phyloP scores from a whole-genome alignment of 1,284 basidiomycete species.

The Pseudozyma tsukubaensis region DNA sequence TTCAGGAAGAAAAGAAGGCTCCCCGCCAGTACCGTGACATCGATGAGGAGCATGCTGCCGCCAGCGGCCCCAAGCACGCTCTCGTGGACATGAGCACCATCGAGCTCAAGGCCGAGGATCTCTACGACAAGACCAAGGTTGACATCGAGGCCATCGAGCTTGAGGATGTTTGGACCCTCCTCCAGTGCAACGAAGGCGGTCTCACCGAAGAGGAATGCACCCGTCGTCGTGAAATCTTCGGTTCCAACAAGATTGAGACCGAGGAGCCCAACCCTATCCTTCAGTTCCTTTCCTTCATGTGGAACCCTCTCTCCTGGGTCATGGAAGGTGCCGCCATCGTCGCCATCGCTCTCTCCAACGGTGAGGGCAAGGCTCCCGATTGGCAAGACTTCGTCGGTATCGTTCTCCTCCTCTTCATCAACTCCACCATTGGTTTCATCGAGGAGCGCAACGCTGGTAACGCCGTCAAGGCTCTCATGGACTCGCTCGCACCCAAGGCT shows the following conservation, averaged over 20 bases:
- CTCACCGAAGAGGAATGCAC: slow-evolving; percentile 79
- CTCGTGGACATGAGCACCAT: slow-evolving; percentile 73
- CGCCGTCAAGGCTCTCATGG: slow-evolving; percentile 98
- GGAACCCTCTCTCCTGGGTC: slow-evolving; percentile 77
- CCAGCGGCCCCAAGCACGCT: slow-evolving; percentile 63
- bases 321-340: slow-evolving; percentile 98
- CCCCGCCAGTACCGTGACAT: slow-evolving; percentile 54
- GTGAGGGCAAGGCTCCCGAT: slow-evolving; percentile 85
- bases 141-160: slow-evolving; percentile 96
- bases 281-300: slow-evolving; percentile 69
- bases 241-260: slow-evolving; percentile 85
- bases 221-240: slow-evolving; percentile 92
- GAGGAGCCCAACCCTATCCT: slow-evolving; percentile 78
- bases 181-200: slow-evolving; percentile 86
- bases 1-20: slow-evolving; percentile 52
- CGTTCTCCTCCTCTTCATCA: slow-evolving; percentile 88
- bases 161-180: slow-evolving; percentile 94
- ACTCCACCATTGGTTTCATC: slow-evolving; percentile 97
- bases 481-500: slow-evolving; percentile 96
- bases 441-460: slow-evolving; percentile 97
- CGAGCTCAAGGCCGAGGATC: slow-evolving; percentile 89
- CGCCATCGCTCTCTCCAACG: slow-evolving; percentile 95
- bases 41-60: slow-evolving; percentile 52
- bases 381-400: slow-evolving; percentile 99
- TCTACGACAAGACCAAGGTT: slow-evolving; percentile 99